Base-by-base conservation (phyloP, 2,329 filamentous ascomycete species). In the Calycina marina region DNA sequence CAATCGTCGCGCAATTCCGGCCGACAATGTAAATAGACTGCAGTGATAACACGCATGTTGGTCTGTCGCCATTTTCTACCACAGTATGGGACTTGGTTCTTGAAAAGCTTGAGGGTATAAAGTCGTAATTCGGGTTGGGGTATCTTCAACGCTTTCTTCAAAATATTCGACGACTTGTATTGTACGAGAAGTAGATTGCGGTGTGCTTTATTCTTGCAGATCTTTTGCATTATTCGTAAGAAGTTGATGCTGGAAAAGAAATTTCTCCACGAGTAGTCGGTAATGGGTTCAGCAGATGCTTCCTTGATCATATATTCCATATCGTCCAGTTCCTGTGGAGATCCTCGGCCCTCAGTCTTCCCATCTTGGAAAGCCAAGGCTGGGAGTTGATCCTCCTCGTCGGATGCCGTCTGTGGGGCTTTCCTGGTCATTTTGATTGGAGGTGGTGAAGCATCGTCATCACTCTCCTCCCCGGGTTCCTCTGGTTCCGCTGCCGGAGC, bases 1-100 rank as follows among this genome's bases (percentile, higher is more conserved):
- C 90, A 96, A 57, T 94, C 90, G 51, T 98, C 90, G 17, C 88
- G 70, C 28, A 98, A 65, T 54, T 96, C 88, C 0, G 88, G 88
- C 5, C 85, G 70, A 51, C 88, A 93, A 58, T 93, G 83, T 30
- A 98, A 65, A 56, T 94, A 98, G 1, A 98, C 83, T 3, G 86
- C 85, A 0, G 90, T 98, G 51, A 98, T 98, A 50, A 96, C 86
- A 34, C 88, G 81, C 90, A 98, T 98, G 56, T 98, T 96, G 46
- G 76, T 77, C 60, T 96, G 90, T 10, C 90, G 77, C 90, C 90
- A 98, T 60, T 98, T 98, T 26, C 90, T 77, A 14, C 90, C 88
- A 56, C 88, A 96, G 62, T 93, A 98, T 1, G 90, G 90, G 4
- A 98, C 90, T 56, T 98, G 90, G 39, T 85, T 90, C 58, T 98